These are phyloP conservation scores for Verruconis gallopava DNA, from an alignment of 2,329 filamentous ascomycete species.

Conservation along the genomic window DNA sequence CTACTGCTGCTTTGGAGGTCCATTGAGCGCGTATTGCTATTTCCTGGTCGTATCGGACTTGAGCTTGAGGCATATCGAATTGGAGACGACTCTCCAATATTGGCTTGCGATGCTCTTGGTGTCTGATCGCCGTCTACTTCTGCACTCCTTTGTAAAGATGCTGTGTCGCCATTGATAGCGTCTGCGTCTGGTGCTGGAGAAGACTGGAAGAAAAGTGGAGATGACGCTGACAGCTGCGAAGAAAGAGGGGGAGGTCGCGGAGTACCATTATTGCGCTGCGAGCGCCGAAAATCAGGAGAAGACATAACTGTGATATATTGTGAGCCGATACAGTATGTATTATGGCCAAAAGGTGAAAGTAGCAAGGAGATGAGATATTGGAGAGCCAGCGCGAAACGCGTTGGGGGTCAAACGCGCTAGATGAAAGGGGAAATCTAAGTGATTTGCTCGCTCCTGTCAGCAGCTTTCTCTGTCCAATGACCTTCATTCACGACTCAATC, in stretches of 20 bases:
- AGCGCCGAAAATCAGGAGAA: constrained; percentile 45
- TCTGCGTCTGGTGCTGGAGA: constrained; percentile 38
- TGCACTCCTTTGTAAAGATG: constrained; percentile 25
- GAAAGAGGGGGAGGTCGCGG: constrained; percentile 40
- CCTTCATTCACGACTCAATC: constrained; percentile 1
- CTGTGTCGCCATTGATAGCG: constrained; percentile 26
- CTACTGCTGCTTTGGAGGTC: constrained; percentile 60
- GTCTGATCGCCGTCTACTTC: constrained; percentile 52
- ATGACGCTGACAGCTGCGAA: constrained; percentile 51
- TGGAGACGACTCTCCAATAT: constrained; percentile 68
- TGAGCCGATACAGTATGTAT: no score
- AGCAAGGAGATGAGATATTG: no score
- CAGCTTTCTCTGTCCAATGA: no score
- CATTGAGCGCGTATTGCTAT: constrained; percentile 26
- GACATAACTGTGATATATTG: no score
- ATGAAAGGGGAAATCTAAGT: no score
- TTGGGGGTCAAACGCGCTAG: no score
- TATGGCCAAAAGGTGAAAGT: no score
- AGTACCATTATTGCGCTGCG: constrained; percentile 41
- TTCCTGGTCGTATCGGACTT: constrained; percentile 30
- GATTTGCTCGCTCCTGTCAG: no score
- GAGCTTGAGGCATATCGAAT: constrained; percentile 86
- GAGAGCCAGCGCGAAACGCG: no score
- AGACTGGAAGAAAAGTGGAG: constrained; percentile 65
- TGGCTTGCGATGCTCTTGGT: constrained; percentile 48